These are phyloP conservation scores for Fusarium sp. DNA, from an alignment of 2,329 filamentous ascomycete species.

Conservation along the genomic window DNA sequence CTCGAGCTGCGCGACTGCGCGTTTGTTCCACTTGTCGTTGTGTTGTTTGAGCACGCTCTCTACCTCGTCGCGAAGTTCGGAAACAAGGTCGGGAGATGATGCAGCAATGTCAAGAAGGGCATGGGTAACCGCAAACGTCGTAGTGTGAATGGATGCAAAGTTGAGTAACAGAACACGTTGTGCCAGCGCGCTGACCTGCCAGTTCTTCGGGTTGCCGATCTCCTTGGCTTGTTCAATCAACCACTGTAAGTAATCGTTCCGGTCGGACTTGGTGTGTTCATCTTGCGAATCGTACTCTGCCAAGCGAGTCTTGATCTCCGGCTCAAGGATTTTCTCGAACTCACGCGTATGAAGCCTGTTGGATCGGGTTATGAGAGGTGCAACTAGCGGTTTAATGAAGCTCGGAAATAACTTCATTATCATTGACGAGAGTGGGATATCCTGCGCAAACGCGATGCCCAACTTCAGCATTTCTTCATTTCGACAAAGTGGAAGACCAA, in stretches of 20 bases:
- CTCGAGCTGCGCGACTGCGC: not conserved
- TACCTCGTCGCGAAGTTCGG: not conserved
- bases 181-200: not conserved
- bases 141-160: conserved; percentile 8
- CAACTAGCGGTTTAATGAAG: not conserved
- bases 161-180: conserved; percentile 1
- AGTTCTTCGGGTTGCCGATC: conserved; percentile 2
- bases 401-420: not conserved
- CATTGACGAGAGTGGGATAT: not conserved
- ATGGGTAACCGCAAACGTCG: conserved; percentile 1
- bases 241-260: conserved; percentile 1
- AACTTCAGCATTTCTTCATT: not conserved
- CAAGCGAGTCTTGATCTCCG: not conserved
- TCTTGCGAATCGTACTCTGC: not conserved
- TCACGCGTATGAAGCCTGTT: conserved; percentile 5
- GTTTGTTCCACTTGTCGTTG: not conserved
- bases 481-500: not conserved
- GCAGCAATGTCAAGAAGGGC: conserved; percentile 1
- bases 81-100: not conserved
- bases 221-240: not conserved
- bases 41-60: not conserved
- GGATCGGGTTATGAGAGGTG: not conserved
- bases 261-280: not conserved
- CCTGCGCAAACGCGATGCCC: not conserved
- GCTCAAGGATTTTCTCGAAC: not conserved